These are phyloP conservation scores for Nothophytophthora sp. DNA, from an alignment of 352 stramenopile species.

Conservation along the genomic window DNA sequence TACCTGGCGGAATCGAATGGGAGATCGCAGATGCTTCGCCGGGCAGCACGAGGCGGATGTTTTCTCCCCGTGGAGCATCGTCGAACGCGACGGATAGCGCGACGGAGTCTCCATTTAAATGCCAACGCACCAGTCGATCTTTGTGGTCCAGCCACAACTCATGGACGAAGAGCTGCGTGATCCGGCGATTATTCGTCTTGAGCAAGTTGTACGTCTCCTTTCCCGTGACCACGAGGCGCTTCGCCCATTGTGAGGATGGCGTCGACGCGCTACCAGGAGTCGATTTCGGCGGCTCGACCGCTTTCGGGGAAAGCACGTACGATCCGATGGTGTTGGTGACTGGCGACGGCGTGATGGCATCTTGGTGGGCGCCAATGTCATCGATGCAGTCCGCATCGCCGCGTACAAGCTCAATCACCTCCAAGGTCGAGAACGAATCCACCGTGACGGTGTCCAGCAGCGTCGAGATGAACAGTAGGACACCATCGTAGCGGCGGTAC, in stretches of 20 bases:
- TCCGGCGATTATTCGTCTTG: conserved; percentile 51
- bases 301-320: conserved; percentile 36
- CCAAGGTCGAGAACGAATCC: conserved; percentile 67
- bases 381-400: conserved; percentile 71
- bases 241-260: conserved; percentile 64
- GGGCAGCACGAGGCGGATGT: conserved; percentile 77
- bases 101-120: conserved; percentile 82
- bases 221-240: conserved; percentile 74
- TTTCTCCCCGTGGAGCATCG: conserved; percentile 59
- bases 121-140: conserved; percentile 79
- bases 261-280: conserved; percentile 39
- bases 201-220: conserved; percentile 83
- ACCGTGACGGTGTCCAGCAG: conserved; percentile 74
- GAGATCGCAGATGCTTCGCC: conserved; percentile 74
- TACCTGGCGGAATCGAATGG: conserved; percentile 72
- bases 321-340: conserved; percentile 23
- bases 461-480: conserved; percentile 84
- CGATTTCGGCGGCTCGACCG: conserved; percentile 9
- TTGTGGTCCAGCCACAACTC: conserved; percentile 88
- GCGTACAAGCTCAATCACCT: conserved; percentile 77
- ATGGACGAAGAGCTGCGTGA: conserved; percentile 87
- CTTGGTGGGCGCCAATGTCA: conserved; percentile 32
- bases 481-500: conserved; percentile 80
- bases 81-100: conserved; percentile 83
- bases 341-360: conserved; percentile 24